Base-by-base conservation (phyloP, 257 asterid species). In the Solanum raphanifolium region DNA sequence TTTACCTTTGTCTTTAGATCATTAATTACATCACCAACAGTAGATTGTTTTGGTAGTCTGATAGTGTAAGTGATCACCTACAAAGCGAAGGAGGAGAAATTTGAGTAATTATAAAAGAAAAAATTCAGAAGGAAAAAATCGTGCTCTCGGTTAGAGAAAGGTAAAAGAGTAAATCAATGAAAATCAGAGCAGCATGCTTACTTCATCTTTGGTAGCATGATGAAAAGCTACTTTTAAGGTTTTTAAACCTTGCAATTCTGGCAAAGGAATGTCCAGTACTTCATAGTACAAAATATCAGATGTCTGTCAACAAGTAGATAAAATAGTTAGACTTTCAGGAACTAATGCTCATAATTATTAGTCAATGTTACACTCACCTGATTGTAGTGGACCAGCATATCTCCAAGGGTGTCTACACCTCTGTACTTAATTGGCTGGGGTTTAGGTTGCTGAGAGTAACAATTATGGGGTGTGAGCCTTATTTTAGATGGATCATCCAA, bases 361-460 rank as follows among this genome's bases (percentile, higher is more conserved):
- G 82, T 35, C 34, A 76, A 39, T 23, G 34, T 69, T 41, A 76
- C 74, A 60, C 82, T 35, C 82, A 97, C 99, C 99, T 97, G 99
- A 91, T 96, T 96, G 96, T 96, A 95, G 92, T 97, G 99, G 75
- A 97, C 96, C 89, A 97, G 98, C 99, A 97, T 95, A 87, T 96
- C 98, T 90, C 90, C 83, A 90, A 97, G 93, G 86, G 92, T 95
- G 85, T 96, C 98, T 86, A 96, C 98, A 79, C 98, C 92, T 90
- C 98, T 92, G 86, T 94, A 97, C 91, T 95, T 96, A 79, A 97
- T 93, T 1, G 94, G 98, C 89, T 91, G 93, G 55, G 99, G 99
- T 91, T 97, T 97, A 12, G 99, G 99, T 91, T 95, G 99, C 92
- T 96, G 99, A 60, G 99, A 96, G 86, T 97, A 95, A 90, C 99